A percentile compares a stretch with the other conserved stretches of the same genome.
These are phyloP conservation scores for Urtica urens DNA, from an alignment of 306 rosid genomes.

Conservation along the genomic window DNA sequence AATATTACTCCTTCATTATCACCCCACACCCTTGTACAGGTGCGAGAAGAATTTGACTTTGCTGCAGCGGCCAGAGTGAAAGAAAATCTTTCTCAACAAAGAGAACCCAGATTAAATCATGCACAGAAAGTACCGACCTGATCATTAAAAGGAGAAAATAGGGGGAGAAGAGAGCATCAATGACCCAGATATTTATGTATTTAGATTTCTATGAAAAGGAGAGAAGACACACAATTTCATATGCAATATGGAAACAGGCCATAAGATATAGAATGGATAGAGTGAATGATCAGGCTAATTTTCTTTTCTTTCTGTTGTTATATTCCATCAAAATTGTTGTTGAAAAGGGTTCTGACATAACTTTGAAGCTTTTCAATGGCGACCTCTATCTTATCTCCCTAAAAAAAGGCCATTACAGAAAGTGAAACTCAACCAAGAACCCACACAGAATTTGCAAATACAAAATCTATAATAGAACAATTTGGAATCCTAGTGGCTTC, in stretches of 20 bases:
- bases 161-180: constrained; percentile 3
- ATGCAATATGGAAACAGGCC: neutral
- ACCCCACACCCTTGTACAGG: constrained; percentile 97
- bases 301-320: neutral
- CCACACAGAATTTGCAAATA: neutral
- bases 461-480: neutral
- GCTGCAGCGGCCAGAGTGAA: constrained; percentile 98
- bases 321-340: neutral
- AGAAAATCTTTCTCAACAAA: constrained; percentile 35
- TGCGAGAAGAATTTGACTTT: constrained; percentile 57
- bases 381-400: neutral
- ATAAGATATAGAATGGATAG: no score
- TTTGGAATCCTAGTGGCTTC: neutral
- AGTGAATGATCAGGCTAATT: neutral
- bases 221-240: neutral
- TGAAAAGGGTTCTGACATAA: neutral
- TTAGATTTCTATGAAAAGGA: neutral
- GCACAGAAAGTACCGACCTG: constrained; percentile 54
- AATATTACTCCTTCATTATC: constrained; percentile 48
- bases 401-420: neutral
- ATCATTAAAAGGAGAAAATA: constrained; percentile 2
- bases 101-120: constrained; percentile 35
- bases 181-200: neutral
- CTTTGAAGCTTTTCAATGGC: neutral
- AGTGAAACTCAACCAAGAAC: neutral